Evolutionary conservation across 345 rosid genomes (phyloP).

Genomic region (Heritiera littoralis): DNA sequence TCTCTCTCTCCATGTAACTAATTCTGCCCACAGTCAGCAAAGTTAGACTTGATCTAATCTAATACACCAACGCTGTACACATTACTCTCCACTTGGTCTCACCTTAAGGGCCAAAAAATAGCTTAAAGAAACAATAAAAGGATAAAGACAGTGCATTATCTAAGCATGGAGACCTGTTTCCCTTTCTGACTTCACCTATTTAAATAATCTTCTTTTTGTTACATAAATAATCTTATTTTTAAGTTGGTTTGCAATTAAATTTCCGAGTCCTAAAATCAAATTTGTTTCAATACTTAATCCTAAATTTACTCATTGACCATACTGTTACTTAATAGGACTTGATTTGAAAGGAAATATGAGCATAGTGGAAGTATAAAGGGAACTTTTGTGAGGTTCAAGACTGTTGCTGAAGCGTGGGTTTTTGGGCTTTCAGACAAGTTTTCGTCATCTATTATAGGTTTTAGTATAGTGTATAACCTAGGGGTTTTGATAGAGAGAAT

Average conservation of each 20-base stretch:
- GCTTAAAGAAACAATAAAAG: constrained; percentile 7
- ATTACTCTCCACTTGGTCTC: constrained; percentile 26
- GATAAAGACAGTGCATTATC: not conserved
- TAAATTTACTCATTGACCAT: not conserved
- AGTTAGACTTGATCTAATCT: constrained; percentile 24
- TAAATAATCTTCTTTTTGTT: not conserved
- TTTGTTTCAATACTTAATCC: not conserved
- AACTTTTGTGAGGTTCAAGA: constrained; percentile 18
- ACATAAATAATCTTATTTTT: not conserved
- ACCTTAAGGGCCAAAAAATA: not conserved
- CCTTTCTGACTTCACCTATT: constrained; percentile 4
- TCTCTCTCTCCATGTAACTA: not conserved
- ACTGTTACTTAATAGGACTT: not conserved
- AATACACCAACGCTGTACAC: not conserved
- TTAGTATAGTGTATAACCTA: too few species aligned
- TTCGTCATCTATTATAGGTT: too few species aligned
- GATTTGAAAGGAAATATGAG: not conserved
- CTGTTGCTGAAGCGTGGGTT: constrained; percentile 31
- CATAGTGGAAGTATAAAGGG: constrained; percentile 16
- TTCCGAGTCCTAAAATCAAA: not conserved
- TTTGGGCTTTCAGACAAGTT: constrained; percentile 28
- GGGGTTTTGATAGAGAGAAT: constrained; percentile 19
- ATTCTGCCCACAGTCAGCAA: constrained; percentile 34
- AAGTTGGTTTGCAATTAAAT: not conserved
- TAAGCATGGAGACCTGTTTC: constrained; percentile 14